These are phyloP conservation scores for Penicillium sp. DNA, from an alignment of 2,329 filamentous ascomycete species.

Conservation along the genomic window DNA sequence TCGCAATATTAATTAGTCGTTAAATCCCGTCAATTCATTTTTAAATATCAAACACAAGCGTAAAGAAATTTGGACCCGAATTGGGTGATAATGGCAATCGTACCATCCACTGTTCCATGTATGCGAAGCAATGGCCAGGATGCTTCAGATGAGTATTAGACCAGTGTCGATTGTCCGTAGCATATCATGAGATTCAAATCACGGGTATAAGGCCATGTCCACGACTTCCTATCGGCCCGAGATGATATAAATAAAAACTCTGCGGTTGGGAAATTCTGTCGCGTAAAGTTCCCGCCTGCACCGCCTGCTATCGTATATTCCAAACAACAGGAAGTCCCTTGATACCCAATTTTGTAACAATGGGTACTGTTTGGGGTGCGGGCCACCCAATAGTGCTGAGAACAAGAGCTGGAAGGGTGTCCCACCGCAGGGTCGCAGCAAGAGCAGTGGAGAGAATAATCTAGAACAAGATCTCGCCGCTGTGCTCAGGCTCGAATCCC, in stretches of 20 bases:
- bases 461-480: conserved; percentile 72
- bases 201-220: not conserved
- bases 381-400: not conserved
- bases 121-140: not conserved
- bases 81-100: not conserved
- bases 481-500: conserved; percentile 85
- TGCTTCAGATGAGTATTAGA: not conserved
- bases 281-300: not conserved
- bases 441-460: not conserved
- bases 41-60: not conserved
- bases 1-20: not conserved
- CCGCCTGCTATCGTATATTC: not conserved
- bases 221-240: not conserved
- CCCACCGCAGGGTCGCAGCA: conserved; percentile 3
- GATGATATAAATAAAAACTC: not conserved
- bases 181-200: not conserved
- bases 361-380: not conserved
- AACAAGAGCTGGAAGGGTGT: not conserved
- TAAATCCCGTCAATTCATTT: conserved; percentile 6
- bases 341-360: not conserved
- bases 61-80: not conserved
- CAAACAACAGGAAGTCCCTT: not conserved
- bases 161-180: not conserved
- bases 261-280: not conserved
- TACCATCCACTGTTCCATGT: not conserved